phyloP scores from a whole-genome alignment of 306 rosid species.

The Erythrophleum fordii region DNA sequence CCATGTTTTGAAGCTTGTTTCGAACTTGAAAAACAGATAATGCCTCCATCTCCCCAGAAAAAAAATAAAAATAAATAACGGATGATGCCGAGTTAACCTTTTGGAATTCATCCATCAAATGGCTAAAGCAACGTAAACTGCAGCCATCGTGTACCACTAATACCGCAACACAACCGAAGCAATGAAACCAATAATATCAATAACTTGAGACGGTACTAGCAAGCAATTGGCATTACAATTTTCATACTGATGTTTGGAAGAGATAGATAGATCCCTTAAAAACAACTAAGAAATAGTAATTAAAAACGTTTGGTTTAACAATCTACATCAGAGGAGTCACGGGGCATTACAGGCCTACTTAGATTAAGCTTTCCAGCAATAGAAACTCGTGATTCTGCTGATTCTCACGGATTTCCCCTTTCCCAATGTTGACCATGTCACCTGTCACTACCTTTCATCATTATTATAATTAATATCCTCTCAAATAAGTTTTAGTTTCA shows the following conservation, averaged over 20 bases:
- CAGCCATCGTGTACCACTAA: neutral
- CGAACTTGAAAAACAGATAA: neutral
- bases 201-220: too few species aligned
- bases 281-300: conserved; percentile 1
- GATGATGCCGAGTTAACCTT: neutral
- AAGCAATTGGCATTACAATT: neutral
- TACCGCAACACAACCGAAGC: neutral
- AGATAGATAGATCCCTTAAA: neutral
- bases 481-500: neutral
- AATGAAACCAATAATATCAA: neutral
- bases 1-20: neutral
- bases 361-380: conserved; percentile 31
- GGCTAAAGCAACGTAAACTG: neutral
- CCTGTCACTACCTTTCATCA: neutral
- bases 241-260: neutral
- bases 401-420: conserved; percentile 26
- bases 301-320: conserved; percentile 4
- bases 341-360: conserved; percentile 34
- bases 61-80: neutral
- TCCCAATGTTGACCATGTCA: neutral
- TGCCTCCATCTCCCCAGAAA: neutral
- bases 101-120: neutral
- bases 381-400: conserved; percentile 38
- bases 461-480: conserved; percentile 24
- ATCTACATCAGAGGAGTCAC: conserved; percentile 32